Conservation (phyloP, 2,329 filamentous ascomycete genomes). For the Domatiomyces catenatus region DNA sequence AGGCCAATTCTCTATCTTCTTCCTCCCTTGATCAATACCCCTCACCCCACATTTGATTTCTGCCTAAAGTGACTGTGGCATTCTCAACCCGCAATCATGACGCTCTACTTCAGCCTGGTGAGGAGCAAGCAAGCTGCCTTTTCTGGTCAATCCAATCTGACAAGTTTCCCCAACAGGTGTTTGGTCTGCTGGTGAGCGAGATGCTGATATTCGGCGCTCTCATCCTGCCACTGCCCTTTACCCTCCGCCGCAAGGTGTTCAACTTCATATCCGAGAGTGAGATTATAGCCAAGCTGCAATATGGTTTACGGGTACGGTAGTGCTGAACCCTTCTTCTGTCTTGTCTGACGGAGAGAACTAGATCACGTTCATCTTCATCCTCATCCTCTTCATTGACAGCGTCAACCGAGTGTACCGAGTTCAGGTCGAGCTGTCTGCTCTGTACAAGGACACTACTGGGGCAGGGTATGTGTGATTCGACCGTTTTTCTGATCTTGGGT, state of each 20-base stretch:
- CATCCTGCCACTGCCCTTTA: conserved; percentile 72
- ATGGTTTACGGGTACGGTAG: conserved; percentile 70
- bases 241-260: conserved; percentile 70
- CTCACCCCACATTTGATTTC: neutral
- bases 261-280: conserved; percentile 89
- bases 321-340: too few species aligned
- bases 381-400: conserved; percentile 95
- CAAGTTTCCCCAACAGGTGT: conserved; percentile 28
- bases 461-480: conserved; percentile 33
- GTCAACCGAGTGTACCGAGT: conserved; percentile 94
- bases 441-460: conserved; percentile 44
- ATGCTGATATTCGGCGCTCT: conserved; percentile 36
- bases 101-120: conserved; percentile 46
- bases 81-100: conserved; percentile 37
- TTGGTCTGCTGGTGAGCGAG: conserved; percentile 34
- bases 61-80: neutral
- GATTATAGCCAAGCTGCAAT: conserved; percentile 79
- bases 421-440: conserved; percentile 67
- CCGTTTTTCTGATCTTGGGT: neutral
- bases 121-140: neutral
- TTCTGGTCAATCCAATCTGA: conserved; percentile 1
- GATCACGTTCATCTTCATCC: conserved; percentile 98
- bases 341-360: conserved; percentile 20
- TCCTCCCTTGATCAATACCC: neutral
- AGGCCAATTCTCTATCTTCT: neutral